phyloP scores from a whole-genome alignment of 2,329 filamentous ascomycete species.

The Aspergillus fructus region DNA sequence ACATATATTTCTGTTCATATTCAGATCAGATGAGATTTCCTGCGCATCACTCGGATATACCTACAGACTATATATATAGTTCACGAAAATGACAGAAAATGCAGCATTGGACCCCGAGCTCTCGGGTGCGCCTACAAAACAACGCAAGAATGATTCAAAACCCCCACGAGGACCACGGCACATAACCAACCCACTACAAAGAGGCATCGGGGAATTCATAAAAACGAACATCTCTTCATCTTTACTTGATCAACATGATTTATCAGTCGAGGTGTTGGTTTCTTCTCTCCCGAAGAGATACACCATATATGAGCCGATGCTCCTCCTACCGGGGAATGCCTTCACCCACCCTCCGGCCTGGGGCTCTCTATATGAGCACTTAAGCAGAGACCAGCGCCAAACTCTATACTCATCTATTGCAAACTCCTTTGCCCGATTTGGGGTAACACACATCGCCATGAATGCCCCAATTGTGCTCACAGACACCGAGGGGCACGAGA shows the following conservation, averaged over 20 bases:
- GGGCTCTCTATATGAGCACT: slow-evolving; percentile 27
- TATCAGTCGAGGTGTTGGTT: slow-evolving; percentile 17
- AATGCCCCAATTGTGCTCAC: slow-evolving; percentile 56
- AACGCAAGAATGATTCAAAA: slow-evolving; percentile 2
- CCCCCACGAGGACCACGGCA: slow-evolving; percentile 6
- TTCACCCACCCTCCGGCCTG: slow-evolving; percentile 36
- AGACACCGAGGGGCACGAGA: slow-evolving; percentile 49
- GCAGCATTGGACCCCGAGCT: neutral
- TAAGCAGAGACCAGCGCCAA: slow-evolving; percentile 30
- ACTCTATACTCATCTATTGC: slow-evolving; percentile 45
- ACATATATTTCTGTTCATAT: too few species aligned
- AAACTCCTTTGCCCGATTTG: slow-evolving; percentile 35
- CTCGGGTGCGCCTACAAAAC: neutral
- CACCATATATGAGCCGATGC: slow-evolving; percentile 57
- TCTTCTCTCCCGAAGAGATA: slow-evolving; percentile 46
- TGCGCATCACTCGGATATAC: neutral
- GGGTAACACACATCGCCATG: slow-evolving; percentile 57
- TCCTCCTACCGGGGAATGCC: slow-evolving; percentile 55
- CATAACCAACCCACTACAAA: slow-evolving; percentile 31
- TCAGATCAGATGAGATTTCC: too few species aligned
- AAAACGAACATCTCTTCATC: slow-evolving; percentile 19
- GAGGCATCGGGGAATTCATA: slow-evolving; percentile 32
- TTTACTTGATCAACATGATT: slow-evolving; percentile 14
- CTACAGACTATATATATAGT: neutral
- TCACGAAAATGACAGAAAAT: neutral